Conservation (phyloP, 2,329 filamentous ascomycete genomes). For the Colletotrichum sp. region DNA sequence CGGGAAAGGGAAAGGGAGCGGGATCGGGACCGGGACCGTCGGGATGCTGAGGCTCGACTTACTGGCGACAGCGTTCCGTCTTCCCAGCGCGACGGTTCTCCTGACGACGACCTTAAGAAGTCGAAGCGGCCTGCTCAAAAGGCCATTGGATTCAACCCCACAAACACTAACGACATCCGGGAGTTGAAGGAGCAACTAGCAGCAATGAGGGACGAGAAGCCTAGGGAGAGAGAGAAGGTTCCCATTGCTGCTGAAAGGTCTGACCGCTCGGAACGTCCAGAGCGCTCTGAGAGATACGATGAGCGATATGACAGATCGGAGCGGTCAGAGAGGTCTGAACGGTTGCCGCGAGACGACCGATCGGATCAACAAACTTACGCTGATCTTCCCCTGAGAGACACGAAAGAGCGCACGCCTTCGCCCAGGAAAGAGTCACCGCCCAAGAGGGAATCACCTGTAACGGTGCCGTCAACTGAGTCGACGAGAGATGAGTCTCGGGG, state of each 20-base stretch:
- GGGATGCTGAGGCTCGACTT: constrained; percentile 43
- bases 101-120: constrained; percentile 44
- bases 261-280: constrained; percentile 1
- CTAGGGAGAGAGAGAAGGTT: not conserved
- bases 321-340: not conserved
- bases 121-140: constrained; percentile 41
- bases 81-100: constrained; percentile 44
- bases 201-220: constrained; percentile 37
- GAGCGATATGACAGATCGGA: constrained; percentile 5
- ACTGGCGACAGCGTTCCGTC: constrained; percentile 36
- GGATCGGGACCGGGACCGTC: constrained; percentile 34
- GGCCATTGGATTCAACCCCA: constrained; percentile 55
- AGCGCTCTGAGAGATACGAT: not conserved
- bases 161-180: constrained; percentile 53
- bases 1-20: constrained; percentile 20
- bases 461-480: constrained; percentile 14
- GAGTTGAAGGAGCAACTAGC: constrained; percentile 57
- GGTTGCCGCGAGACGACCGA: not conserved
- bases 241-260: constrained; percentile 15
- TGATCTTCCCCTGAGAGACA: constrained; percentile 2
- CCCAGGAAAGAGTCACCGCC: constrained; percentile 14
- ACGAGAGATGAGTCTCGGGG: constrained; percentile 42
- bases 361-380: constrained; percentile 14
- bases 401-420: constrained; percentile 14
- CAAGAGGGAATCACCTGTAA: constrained; percentile 11